These are phyloP conservation scores for Cryphonectria parasitica DNA, from an alignment of 2,329 filamentous ascomycete species.

Conservation along the genomic window DNA sequence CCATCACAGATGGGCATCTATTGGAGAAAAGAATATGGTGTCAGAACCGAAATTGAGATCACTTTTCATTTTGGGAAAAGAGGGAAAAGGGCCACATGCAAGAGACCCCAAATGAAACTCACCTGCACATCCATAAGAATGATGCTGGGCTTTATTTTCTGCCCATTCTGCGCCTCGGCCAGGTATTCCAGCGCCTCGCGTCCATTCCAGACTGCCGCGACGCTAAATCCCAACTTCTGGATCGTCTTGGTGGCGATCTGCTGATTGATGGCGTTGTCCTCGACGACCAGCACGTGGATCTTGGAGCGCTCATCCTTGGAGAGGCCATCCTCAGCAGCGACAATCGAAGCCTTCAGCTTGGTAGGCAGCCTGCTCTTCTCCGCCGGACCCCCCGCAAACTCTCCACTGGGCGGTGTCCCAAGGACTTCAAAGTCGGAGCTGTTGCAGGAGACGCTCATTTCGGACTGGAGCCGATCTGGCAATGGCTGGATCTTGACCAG, in stretches of 20 bases:
- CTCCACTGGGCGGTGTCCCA: slow-evolving; percentile 44
- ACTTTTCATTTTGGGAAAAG: too few relatives aligned
- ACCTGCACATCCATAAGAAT: slow-evolving; percentile 77
- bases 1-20: slow-evolving; percentile 75
- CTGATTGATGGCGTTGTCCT: slow-evolving; percentile 64
- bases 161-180: slow-evolving; percentile 53
- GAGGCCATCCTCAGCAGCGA: slow-evolving; percentile 51
- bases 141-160: slow-evolving; percentile 66
- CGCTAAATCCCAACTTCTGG: slow-evolving; percentile 71
- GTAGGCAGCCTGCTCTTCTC: slow-evolving; percentile 37
- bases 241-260: slow-evolving; percentile 70
- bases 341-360: slow-evolving; percentile 40
- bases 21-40: not conserved
- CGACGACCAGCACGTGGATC: slow-evolving; percentile 75
- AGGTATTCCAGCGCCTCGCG: slow-evolving; percentile 79
- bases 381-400: slow-evolving; percentile 29
- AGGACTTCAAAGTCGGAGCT: slow-evolving; percentile 64
- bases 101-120: not conserved
- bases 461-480: slow-evolving; percentile 68
- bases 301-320: slow-evolving; percentile 61
- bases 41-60: not conserved
- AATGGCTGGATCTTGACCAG: slow-evolving; percentile 66
- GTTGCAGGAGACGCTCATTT: slow-evolving; percentile 67
- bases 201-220: slow-evolving; percentile 75
- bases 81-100: not conserved